Evolutionary conservation across 2,329 filamentous ascomycete species (phyloP).

Genomic region (Colletotrichum sp.): DNA sequence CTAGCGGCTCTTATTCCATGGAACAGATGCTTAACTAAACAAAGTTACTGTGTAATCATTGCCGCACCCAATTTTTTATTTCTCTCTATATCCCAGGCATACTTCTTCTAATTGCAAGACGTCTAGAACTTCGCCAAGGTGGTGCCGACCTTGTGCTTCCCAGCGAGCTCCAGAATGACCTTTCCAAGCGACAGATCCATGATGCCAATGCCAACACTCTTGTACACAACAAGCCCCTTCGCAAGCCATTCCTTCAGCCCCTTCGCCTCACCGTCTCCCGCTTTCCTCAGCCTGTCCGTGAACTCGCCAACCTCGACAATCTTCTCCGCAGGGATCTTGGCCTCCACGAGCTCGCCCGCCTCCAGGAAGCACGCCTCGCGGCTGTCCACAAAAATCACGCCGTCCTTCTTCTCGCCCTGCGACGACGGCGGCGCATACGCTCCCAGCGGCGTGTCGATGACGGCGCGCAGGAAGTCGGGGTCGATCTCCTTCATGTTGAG

Average conservation of each 20-base stretch:
- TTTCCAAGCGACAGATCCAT: conserved; percentile 59
- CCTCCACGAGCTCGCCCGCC: conserved; percentile 34
- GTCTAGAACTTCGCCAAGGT: neutral
- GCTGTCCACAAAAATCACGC: conserved; percentile 28
- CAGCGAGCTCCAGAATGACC: conserved; percentile 11
- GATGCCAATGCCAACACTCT: conserved; percentile 69
- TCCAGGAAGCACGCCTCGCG: conserved; percentile 32
- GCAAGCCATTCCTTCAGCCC: conserved; percentile 62
- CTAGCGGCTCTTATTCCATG: rapidly evolving
- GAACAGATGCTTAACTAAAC: rapidly evolving
- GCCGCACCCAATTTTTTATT: rapidly evolving
- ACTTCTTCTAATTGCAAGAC: rapidly evolving
- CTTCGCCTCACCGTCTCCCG: conserved; percentile 36
- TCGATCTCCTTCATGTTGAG: conserved; percentile 37
- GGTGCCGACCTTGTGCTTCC: conserved; percentile 5
- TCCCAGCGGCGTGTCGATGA: conserved; percentile 18
- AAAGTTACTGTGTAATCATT: neutral
- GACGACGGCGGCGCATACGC: neutral
- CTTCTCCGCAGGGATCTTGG: conserved; percentile 20
- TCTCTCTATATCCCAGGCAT: neutral
- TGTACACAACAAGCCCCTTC: conserved; percentile 70
- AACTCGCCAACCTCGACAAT: conserved; percentile 56
- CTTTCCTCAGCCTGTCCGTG: conserved; percentile 55
- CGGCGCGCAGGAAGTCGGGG: conserved; percentile 27
- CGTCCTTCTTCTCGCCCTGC: conserved; percentile 6